Evolutionary conservation across 2,329 filamentous ascomycete genomes (phyloP), one percentile per base, ranked within the genome.

Genomic region (Penicillium vulpinum): DNA sequence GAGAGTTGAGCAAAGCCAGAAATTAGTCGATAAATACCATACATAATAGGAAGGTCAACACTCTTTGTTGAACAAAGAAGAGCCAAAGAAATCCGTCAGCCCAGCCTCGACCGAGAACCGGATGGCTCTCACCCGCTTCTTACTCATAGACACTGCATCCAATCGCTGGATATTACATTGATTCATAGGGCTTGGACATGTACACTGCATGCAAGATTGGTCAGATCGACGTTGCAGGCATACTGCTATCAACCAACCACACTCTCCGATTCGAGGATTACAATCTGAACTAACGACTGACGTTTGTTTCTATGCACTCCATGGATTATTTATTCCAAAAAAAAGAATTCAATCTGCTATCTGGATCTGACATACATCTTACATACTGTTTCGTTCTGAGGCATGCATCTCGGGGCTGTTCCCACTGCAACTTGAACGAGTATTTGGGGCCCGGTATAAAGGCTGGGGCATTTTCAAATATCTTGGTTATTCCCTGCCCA

Each of bases 261-360:
- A 21, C 13, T 16, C 29, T 61, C 59, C 47, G 50, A 60, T 61
- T 61, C 47, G 59, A 47, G 10, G 28, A 55, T 60, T 57, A 16
- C 16, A 18, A 61, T 52, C 13, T 18, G 38, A 50, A 39, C 59
- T 21, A 39, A 41, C 31, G 47, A 38, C 31, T 22, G 44, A 44
- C 24, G 18, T 52, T 26, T 5, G 22, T 45, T 40, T 35, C 29
- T 35, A 22, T 50, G n/a, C 26, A 24, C 38, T 44, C 13, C 8
- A 16, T 51, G 29, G 15, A 33, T 26, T 16, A 28, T 29, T 26
- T 43, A 10, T 22, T 54, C 5, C 7, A 46, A 33, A 38, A 15
- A 41, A 29, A 21, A 18, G n/a, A 51, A 16, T 8, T 18, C 18
- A 8, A 31, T 38, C 9, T 41, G 38, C 26, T 33, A 7, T 51